These are phyloP conservation scores for Pseudozyma tsukubaensis DNA, from an alignment of 1,284 basidiomycete genomes.

Conservation along the genomic window DNA sequence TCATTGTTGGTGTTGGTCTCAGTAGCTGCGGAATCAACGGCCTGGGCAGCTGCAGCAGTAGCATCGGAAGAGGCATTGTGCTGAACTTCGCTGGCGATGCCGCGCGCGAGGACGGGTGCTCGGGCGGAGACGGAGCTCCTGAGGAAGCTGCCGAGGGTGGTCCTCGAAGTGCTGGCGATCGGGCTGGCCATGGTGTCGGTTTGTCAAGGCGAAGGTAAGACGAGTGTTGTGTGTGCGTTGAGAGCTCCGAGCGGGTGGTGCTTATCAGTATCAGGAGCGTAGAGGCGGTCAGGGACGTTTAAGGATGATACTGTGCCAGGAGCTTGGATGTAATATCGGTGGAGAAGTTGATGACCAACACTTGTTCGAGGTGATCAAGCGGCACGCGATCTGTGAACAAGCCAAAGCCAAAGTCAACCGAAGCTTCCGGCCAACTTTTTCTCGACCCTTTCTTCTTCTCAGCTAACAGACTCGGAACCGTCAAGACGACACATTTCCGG, in stretches of 20 bases:
- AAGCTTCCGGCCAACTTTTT: slow-evolving; percentile 4
- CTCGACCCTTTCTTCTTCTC: slow-evolving; percentile 20
- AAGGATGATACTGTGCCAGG: too few relatives aligned
- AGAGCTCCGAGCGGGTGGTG: neutral
- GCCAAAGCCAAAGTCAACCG: neutral
- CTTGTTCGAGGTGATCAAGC: too few relatives aligned
- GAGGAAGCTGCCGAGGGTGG: slow-evolving; percentile 37
- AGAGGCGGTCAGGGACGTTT: too few relatives aligned
- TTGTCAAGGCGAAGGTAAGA: neutral
- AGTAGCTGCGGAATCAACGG: slow-evolving; percentile 2
- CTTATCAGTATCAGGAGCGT: neutral
- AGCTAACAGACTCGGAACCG: slow-evolving; percentile 20
- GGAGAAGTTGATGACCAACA: too few relatives aligned
- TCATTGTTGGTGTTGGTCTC: slow-evolving; percentile 18
- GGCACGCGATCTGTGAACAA: too few relatives aligned
- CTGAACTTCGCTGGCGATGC: slow-evolving; percentile 19
- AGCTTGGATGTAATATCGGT: too few relatives aligned
- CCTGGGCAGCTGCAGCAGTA: slow-evolving; percentile 9
- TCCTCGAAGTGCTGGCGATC: slow-evolving; percentile 49
- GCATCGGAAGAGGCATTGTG: slow-evolving; percentile 11
- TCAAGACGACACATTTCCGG: neutral
- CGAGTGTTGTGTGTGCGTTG: neutral
- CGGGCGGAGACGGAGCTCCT: slow-evolving; percentile 18
- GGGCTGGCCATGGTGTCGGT: slow-evolving; percentile 46
- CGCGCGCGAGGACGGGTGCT: slow-evolving; percentile 10